phyloP scores from a whole-genome alignment of 345 rosid species.

The Eutrema japonicum region DNA sequence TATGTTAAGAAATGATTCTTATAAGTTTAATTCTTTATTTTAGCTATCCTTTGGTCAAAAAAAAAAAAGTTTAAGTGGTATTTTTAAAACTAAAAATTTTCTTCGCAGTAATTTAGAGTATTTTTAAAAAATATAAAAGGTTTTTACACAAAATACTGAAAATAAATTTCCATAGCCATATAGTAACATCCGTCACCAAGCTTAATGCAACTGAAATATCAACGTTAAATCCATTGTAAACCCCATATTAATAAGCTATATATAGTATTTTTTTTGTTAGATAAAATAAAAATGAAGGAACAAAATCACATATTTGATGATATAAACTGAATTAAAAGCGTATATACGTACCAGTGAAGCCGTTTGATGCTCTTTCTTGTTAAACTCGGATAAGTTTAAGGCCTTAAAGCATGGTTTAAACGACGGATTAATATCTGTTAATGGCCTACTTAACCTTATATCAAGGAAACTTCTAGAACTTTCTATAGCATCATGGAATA shows the following conservation, averaged over 20 bases:
- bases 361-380: constrained; percentile 56
- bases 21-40: not conserved
- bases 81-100: not conserved
- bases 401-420: constrained; percentile 55
- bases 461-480: constrained; percentile 44
- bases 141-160: not conserved
- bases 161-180: not conserved
- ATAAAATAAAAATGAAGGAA: not conserved
- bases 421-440: constrained; percentile 51
- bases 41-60: too few relatives aligned
- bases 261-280: too few relatives aligned
- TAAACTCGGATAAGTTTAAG: constrained; percentile 51
- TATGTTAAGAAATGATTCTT: not conserved
- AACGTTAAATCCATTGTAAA: not conserved
- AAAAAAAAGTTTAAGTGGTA: too few relatives aligned
- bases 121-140: not conserved
- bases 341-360: constrained; percentile 50
- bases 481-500: constrained; percentile 42
- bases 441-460: constrained; percentile 54
- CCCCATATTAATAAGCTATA: too few relatives aligned
- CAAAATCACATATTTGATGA: constrained; percentile 13
- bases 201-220: not conserved
- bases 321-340: constrained; percentile 5
- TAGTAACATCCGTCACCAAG: not conserved
- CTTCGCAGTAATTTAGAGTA: not conserved